Conservation (phyloP, 192 early-diverging fungal genomes). For the Coemansia reversa region DNA sequence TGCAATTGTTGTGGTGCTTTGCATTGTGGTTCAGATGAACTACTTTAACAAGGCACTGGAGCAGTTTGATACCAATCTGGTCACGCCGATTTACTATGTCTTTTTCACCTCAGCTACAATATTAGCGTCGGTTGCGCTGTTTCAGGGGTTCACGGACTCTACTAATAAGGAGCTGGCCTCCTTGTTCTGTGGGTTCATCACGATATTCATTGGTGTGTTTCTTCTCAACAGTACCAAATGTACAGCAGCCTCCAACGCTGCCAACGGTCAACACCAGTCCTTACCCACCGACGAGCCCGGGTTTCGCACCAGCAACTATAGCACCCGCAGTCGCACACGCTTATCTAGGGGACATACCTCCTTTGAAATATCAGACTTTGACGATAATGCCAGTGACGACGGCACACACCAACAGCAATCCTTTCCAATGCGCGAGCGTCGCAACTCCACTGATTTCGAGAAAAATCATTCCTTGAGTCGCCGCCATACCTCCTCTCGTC, state of each 20-base stretch:
- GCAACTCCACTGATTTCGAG: constrained; percentile 30
- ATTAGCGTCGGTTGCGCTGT: constrained; percentile 82
- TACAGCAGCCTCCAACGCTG: constrained; percentile 2
- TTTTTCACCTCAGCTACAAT: constrained; percentile 95
- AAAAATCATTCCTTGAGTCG: constrained; percentile 33
- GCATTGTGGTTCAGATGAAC: constrained; percentile 95
- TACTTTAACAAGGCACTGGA: constrained; percentile 98
- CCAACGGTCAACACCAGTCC: constrained; percentile 43
- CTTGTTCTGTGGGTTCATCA: constrained; percentile 85
- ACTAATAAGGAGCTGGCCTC: constrained; percentile 73
- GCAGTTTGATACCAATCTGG: constrained; percentile 86
- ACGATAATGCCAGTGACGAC: constrained; percentile 26
- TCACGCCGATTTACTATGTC: constrained; percentile 92
- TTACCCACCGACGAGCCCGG: constrained; percentile 51
- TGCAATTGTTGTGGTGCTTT: constrained; percentile 70
- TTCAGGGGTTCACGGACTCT: constrained; percentile 80
- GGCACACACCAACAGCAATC: constrained; percentile 24
- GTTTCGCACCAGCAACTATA: constrained; percentile 31
- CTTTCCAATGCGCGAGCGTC: constrained; percentile 50
- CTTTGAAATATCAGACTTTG: constrained; percentile 48
- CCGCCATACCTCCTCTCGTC: constrained; percentile 21
- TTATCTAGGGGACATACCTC: constrained; percentile 21
- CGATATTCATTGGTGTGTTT: constrained; percentile 92
- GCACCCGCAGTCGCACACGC: constrained; percentile 17
- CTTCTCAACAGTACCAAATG: constrained; percentile 65